These are phyloP conservation scores for Bruguiera gymnorhiza DNA, from an alignment of 345 rosid species.

Conservation along the genomic window DNA sequence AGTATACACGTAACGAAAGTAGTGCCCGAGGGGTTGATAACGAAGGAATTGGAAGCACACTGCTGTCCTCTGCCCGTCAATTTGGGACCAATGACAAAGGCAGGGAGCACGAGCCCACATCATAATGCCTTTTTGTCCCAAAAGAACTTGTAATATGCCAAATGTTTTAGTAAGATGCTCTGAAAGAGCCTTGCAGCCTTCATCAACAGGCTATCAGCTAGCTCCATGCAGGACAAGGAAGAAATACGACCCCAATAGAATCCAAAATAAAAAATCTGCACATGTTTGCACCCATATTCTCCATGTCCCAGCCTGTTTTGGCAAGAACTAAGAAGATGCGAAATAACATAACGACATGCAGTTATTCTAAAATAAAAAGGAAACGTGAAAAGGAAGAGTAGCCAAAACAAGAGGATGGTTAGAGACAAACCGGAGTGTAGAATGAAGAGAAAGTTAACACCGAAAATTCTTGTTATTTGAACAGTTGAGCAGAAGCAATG, in stretches of 20 bases:
- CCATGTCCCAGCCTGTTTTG: conserved; percentile 20
- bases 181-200: conserved; percentile 19
- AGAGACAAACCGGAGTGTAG: not conserved
- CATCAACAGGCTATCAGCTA: conserved; percentile 20
- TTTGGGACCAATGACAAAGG: conserved; percentile 21
- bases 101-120: conserved; percentile 24
- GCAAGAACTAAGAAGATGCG: conserved; percentile 8
- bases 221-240: conserved; percentile 19
- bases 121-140: conserved; percentile 12
- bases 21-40: not conserved
- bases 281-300: conserved; percentile 11
- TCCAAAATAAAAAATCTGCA: conserved; percentile 5
- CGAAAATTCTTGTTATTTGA: conserved; percentile 43
- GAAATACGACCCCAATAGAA: conserved; percentile 14
- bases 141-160: conserved; percentile 23
- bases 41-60: conserved; percentile 2
- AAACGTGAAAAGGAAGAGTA: not conserved
- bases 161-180: conserved; percentile 11
- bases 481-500: conserved; percentile 36
- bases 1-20: not conserved
- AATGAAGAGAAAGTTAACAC: conserved; percentile 3
- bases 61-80: conserved; percentile 1
- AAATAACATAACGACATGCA: conserved; percentile 3
- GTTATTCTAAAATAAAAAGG: not conserved
- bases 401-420: not conserved